Conservation (phyloP, 1,284 basidiomycete species). For the Exobasidium rhododendri region DNA sequence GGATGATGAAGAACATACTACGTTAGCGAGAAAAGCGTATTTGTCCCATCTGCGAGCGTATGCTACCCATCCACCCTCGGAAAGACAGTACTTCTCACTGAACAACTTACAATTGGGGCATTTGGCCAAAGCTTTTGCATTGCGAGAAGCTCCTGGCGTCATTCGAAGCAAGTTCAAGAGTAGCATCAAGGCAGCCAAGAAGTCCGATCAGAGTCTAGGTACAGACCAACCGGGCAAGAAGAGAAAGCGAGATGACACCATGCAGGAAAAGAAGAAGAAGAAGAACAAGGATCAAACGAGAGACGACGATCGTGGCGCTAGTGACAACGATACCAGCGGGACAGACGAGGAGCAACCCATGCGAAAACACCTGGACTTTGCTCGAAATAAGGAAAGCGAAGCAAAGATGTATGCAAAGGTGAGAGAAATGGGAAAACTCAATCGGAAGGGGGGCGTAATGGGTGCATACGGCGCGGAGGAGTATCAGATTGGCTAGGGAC, state of each 20-base stretch:
- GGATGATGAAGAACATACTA: slow-evolving; percentile 66
- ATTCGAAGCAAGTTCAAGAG: slow-evolving; percentile 20
- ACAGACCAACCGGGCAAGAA: slow-evolving; percentile 79
- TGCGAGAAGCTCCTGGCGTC: slow-evolving; percentile 76
- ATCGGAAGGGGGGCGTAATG: slow-evolving; percentile 76
- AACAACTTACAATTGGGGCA: slow-evolving; percentile 91
- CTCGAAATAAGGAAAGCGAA: slow-evolving; percentile 64
- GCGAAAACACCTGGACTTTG: slow-evolving; percentile 15
- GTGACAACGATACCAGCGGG: slow-evolving; percentile 8
- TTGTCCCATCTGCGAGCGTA: slow-evolving; percentile 92
- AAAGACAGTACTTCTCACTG: slow-evolving; percentile 94
- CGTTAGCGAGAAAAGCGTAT: slow-evolving; percentile 79
- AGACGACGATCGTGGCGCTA: slow-evolving; percentile 1
- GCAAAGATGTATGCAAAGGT: slow-evolving; percentile 83
- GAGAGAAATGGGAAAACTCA: slow-evolving; percentile 74
- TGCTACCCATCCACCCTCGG: slow-evolving; percentile 89
- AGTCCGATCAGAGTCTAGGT: slow-evolving; percentile 78
- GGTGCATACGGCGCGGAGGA: slow-evolving; percentile 62
- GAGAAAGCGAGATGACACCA: slow-evolving; percentile 49
- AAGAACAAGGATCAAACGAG: slow-evolving; percentile 1
- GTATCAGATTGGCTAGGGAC: slow-evolving; percentile 40
- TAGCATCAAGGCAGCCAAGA: slow-evolving; percentile 71
- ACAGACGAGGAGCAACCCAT: slow-evolving; percentile 21
- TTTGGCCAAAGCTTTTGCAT: slow-evolving; percentile 90
- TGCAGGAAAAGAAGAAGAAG: not conserved